Percentiles rank a stretch among this genome's conserved stretches.
phyloP scores from a whole-genome alignment of 257 asterid genomes.

The Hygrophila difformis region DNA sequence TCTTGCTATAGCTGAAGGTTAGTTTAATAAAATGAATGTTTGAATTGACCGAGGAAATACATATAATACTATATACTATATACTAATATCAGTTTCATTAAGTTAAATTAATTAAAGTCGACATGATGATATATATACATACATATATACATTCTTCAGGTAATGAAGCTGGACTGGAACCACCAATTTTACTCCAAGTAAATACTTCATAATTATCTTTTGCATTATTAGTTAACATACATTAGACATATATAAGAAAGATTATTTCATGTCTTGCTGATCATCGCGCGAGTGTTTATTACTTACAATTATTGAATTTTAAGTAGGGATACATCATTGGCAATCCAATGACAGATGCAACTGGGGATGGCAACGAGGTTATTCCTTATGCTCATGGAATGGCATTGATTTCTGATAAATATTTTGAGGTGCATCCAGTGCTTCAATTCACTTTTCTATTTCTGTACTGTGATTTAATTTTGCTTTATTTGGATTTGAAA shows the following conservation, averaged over 20 bases:
- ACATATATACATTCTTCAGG: too few species aligned
- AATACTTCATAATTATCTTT: background rate
- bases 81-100: too few species aligned
- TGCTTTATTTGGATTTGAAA: too few species aligned
- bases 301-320: too few species aligned
- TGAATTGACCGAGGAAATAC: too few species aligned
- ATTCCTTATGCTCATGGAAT: slow-evolving; percentile 39
- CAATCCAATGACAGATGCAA: slow-evolving; percentile 8
- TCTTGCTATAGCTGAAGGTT: slow-evolving; percentile 22
- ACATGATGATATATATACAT: too few species aligned
- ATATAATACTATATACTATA: too few species aligned
- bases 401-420: slow-evolving; percentile 40
- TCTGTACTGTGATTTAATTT: too few species aligned
- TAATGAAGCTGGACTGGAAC: slow-evolving; percentile 36
- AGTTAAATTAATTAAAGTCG: too few species aligned
- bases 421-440: slow-evolving; percentile 30
- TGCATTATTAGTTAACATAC: background rate
- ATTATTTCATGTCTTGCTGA: background rate
- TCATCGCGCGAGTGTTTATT: too few species aligned
- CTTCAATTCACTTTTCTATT: background rate
- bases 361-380: slow-evolving; percentile 18
- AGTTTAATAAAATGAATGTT: too few species aligned
- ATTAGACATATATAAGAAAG: too few species aligned
- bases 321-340: slow-evolving; percentile 40
- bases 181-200: slow-evolving; percentile 32